Base-by-base conservation (phyloP, 225 moss, liverwort and hornwort species). In the Antitrichia curtipendula region DNA sequence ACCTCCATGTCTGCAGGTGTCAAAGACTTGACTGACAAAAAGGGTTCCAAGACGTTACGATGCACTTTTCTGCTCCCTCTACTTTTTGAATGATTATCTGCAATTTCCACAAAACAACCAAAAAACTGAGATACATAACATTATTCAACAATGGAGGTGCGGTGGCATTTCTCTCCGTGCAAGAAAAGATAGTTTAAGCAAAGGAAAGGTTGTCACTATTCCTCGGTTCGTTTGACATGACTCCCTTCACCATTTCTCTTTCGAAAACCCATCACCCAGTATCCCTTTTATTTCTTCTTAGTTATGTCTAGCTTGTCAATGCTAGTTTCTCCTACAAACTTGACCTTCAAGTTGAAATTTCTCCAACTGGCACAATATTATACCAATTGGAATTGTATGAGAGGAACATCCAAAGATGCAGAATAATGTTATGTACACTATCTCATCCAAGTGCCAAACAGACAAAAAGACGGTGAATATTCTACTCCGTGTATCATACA, bases 1-100 rank as follows among this genome's bases (percentile, higher is more conserved):
- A 82, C 68, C 87, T 88, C 80, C n/a, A 66, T 81, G 86, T 90
- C 94, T 5, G 91, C 75, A 81, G 63, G 57, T 77, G 90, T 91
- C 90, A 90, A 68, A 54, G 91, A 87, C 4, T 57, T 57, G 13
- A 86, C 50, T 52, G 91, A 91, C 75, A 96, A 60, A 41, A 97
- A 91, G 87, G 97, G 96, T 50, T 96, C 91, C 87, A 92, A 82
- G 52, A 96, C 68, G 71, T 93, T 92, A 64, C 93, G 86, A 78
- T 88, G 79, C 52, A 89, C 86, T 84, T 74, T 14, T 68, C 73
- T 86, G 64, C 84, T 85, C 78, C 62, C 74, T 84, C 72, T 52
- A 40, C 57, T 82, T 65, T 29, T 72, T 17, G n/a, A 49, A 66
- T 65, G 72, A 70, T 75, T 82, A n/a, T 70, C 91, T 93, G 88